phyloP scores from a whole-genome alignment of 495 filamentous ascomycete genomes.

The Sabuloglossum arenarium region DNA sequence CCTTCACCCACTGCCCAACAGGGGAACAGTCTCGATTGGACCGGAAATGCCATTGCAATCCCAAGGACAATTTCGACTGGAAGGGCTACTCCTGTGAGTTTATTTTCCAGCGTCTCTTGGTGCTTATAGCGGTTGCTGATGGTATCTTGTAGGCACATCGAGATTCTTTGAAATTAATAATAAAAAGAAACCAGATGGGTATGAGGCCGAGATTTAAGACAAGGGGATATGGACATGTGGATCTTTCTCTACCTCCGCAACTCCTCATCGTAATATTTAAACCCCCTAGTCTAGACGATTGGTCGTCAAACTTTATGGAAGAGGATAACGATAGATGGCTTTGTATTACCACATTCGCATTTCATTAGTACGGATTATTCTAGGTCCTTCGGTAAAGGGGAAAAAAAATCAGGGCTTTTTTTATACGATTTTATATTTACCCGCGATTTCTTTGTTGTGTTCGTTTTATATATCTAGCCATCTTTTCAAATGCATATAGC shows the following conservation, averaged over 20 bases:
- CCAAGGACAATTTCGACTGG: conserved; percentile 96
- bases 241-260: not conserved
- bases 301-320: not conserved
- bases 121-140: conserved; percentile 3
- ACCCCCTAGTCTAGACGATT: not conserved
- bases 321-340: not conserved
- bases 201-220: conserved; percentile 21
- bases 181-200: conserved; percentile 62
- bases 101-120: not conserved
- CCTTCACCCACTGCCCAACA: conserved; percentile 93
- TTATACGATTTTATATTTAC: no score
- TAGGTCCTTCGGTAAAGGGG: no score
- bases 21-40: conserved; percentile 60
- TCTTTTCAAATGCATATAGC: no score
- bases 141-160: conserved; percentile 38
- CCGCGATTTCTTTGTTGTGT: no score
- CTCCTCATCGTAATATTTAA: not conserved
- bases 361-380: no score
- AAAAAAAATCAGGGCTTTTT: no score
- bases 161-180: conserved; percentile 67
- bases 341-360: no score
- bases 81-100: conserved; percentile 83
- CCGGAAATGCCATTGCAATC: conserved; percentile 82
- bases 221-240: conserved; percentile 33
- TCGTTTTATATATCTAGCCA: no score